Conservation (phyloP, 495 filamentous ascomycete genomes). For the Xylaria longipes region DNA sequence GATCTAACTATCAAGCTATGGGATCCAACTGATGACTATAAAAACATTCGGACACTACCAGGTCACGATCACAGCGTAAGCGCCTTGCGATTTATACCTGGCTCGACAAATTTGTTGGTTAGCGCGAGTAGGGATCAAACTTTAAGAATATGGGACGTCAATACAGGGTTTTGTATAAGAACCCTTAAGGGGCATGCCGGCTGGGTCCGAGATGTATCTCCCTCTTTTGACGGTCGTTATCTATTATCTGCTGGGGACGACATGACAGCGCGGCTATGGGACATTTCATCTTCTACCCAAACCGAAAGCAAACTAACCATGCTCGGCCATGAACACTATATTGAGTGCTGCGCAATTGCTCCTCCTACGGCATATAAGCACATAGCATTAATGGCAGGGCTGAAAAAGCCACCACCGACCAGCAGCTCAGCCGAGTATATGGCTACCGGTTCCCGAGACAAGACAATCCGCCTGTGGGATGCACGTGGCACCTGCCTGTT, state of each 20-base stretch:
- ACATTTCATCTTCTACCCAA: conserved; percentile 50
- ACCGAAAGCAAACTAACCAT: conserved; percentile 70
- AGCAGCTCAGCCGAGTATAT: conserved; percentile 75
- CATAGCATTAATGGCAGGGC: conserved; percentile 71
- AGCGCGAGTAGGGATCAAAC: conserved; percentile 74
- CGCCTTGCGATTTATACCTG: conserved; percentile 76
- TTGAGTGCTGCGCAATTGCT: conserved; percentile 79
- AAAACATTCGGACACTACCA: conserved; percentile 78
- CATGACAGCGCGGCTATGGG: conserved; percentile 74
- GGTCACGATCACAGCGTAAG: conserved; percentile 81
- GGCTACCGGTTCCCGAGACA: conserved; percentile 78
- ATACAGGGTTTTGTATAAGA: conserved; percentile 77
- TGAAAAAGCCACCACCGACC: conserved; percentile 70
- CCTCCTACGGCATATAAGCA: conserved; percentile 70
- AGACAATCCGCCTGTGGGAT: conserved; percentile 80
- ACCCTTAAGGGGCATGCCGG: conserved; percentile 69
- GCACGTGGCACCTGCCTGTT: conserved; percentile 74
- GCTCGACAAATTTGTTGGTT: conserved; percentile 71
- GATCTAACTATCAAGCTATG: conserved; percentile 85
- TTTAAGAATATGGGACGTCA: conserved; percentile 77
- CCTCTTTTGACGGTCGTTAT: conserved; percentile 74
- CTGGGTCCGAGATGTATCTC: conserved; percentile 75
- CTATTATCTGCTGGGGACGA: conserved; percentile 76
- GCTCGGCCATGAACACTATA: conserved; percentile 76
- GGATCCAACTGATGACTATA: conserved; percentile 82